Base-by-base conservation (phyloP, 805 yeast genomes). In the Wickerhamiella dianesei region DNA sequence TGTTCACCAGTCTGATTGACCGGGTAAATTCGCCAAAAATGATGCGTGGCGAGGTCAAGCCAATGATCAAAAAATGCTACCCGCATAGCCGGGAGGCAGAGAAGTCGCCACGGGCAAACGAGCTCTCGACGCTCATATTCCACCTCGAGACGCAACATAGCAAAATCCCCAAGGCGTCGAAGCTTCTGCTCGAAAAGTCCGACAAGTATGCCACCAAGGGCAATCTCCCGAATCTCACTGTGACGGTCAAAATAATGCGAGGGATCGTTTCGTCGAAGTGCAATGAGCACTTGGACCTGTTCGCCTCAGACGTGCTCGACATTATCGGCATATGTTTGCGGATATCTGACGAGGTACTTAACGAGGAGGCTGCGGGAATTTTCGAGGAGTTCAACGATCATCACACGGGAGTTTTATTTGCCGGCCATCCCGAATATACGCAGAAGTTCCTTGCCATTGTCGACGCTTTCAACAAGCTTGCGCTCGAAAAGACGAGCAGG, bases 11-110 rank as follows among this genome's bases (percentile, higher is more conserved):
- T n/a, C n/a, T n/a, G n/a, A n/a, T n/a, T n/a, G 32, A 25, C 32
- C 32, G 32, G 32, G 32, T 12, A 6, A 25, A 25, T 25, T 25
- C 32, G 9, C 6, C 12, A 6, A 25, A 25, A 16, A 40, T 45
- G 45, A 12, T 47, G 35, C 21, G 41, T 16, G 56, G 55, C 18
- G 55, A 48, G 36, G 21, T 50, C 43, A 45, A 88, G 64, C 79
- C 84, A 59, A 71, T 88, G 58, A 83, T 92, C 36, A 74, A 82
- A 44, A 95, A 85, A 63, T 92, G 97, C 68, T 89, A 89, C 62
- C 97, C 95, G 4, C 75, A 92, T 1, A 96, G 96, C 1, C 73
- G 74, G 4, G 97, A 88, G 59, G 88, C 88, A 66, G 80, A 82
- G 57, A 39, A 39, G 8, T 19, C 25, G 9, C 95, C 98, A 14